Conservation (phyloP, 306 rosid genomes). For the Senna tora region DNA sequence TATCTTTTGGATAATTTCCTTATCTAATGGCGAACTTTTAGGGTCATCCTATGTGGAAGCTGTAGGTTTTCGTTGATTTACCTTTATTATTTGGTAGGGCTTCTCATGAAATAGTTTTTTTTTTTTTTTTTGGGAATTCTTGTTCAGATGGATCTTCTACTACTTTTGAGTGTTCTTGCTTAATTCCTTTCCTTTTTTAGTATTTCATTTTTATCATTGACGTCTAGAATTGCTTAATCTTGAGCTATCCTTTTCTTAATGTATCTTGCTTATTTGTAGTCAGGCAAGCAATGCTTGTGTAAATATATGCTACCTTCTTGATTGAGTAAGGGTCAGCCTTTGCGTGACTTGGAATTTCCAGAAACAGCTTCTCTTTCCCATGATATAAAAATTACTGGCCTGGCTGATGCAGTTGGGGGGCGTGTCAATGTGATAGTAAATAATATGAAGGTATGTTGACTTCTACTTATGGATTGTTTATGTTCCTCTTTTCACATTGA, state of each 20-base stretch:
- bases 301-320: constrained; percentile 72
- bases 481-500: constrained; percentile 24
- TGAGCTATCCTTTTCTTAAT: constrained; percentile 29
- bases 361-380: constrained; percentile 62
- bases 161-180: neutral
- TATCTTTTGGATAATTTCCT: constrained; percentile 9
- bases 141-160: constrained; percentile 16
- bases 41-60: no score
- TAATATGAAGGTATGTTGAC: constrained; percentile 68
- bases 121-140: neutral
- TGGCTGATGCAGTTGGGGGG: constrained; percentile 92
- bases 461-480: constrained; percentile 22
- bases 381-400: constrained; percentile 71
- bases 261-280: constrained; percentile 53
- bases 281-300: constrained; percentile 95
- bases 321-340: constrained; percentile 58
- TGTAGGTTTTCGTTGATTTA: neutral
- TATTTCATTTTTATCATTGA: constrained; percentile 26
- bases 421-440: constrained; percentile 77
- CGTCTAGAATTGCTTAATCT: constrained; percentile 35
- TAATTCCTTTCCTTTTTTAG: neutral
- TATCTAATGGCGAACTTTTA: constrained; percentile 8
- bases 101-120: constrained; percentile 12
- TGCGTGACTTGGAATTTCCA: constrained; percentile 60
- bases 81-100: constrained; percentile 25